phyloP scores from a whole-genome alignment of 2,329 filamentous ascomycete species.

The Colletotrichum acutatum region DNA sequence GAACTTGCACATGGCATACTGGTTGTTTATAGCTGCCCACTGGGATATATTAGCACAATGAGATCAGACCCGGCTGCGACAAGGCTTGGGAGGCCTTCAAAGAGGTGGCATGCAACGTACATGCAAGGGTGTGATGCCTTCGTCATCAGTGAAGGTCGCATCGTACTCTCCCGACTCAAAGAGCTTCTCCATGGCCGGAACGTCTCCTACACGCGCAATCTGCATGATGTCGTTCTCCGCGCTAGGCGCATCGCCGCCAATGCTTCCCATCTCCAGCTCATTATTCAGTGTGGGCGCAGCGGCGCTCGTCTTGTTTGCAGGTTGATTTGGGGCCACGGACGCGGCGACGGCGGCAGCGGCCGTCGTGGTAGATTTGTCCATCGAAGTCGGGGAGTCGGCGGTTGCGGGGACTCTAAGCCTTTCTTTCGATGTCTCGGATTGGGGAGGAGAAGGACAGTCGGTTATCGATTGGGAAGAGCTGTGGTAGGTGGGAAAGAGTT shows the following conservation, averaged over 20 bases:
- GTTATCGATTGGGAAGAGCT: background rate
- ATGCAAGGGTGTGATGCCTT: constrained; percentile 96
- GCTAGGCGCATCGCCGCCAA: constrained; percentile 52
- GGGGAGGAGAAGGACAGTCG: background rate
- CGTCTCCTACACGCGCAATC: constrained; percentile 87
- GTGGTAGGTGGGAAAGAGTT: background rate
- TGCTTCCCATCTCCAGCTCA: constrained; percentile 65
- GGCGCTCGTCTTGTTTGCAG: constrained; percentile 63
- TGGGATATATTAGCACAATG: constrained; percentile 51
- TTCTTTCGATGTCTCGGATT: background rate
- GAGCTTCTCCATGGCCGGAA: constrained; percentile 86
- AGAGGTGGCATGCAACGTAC: constrained; percentile 61
- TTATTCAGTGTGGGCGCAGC: constrained; percentile 67
- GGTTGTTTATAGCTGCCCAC: constrained; percentile 99
- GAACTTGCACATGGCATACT: constrained; percentile 96
- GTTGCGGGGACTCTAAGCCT: constrained; percentile 28
- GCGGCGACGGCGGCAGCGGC: constrained; percentile 49
- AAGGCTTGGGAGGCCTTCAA: background rate
- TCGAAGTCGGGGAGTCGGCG: constrained; percentile 37
- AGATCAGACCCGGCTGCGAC: constrained; percentile 1
- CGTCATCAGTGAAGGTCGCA: constrained; percentile 85
- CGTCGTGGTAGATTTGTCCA: constrained; percentile 53
- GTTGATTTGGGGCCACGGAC: constrained; percentile 62
- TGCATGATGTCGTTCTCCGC: constrained; percentile 92
- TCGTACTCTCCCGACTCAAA: constrained; percentile 86